Evolutionary conservation across 75 land plant genomes (phyloP).

Genomic region (Cryptomeria japonica): DNA sequence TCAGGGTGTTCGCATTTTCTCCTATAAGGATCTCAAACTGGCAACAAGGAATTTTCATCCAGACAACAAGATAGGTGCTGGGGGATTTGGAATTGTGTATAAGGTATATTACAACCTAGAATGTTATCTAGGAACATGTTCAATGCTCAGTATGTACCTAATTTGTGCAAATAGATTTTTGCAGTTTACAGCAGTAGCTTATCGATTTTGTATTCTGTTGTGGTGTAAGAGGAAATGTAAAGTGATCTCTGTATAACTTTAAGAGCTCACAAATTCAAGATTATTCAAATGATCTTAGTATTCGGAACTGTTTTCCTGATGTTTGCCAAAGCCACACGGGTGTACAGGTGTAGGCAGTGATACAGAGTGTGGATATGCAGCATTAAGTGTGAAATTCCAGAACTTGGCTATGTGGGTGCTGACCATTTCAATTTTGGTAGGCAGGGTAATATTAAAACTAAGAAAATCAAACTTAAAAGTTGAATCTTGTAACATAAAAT

Average conservation of each 20-base stretch:
- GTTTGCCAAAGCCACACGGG: background rate
- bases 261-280: background rate
- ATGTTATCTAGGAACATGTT: background rate
- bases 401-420: background rate
- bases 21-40: conserved; percentile 33
- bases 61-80: conserved; percentile 40
- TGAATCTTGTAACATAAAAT: background rate
- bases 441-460: background rate
- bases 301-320: background rate
- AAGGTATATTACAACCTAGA: conserved; percentile 24
- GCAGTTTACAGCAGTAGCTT: background rate
- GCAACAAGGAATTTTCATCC: conserved; percentile 39
- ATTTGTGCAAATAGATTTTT: background rate
- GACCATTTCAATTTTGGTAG: background rate
- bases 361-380: background rate
- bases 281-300: background rate
- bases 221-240: background rate
- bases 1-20: conserved; percentile 8
- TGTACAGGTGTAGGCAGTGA: background rate
- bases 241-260: background rate
- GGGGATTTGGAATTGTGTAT: conserved; percentile 54
- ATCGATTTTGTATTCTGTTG: background rate
- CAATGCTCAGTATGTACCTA: background rate
- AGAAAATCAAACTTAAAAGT: background rate
- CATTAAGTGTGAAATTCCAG: background rate